These are phyloP conservation scores for Penicillium thymicola DNA, from an alignment of 2,329 filamentous ascomycete genomes.

Conservation along the genomic window DNA sequence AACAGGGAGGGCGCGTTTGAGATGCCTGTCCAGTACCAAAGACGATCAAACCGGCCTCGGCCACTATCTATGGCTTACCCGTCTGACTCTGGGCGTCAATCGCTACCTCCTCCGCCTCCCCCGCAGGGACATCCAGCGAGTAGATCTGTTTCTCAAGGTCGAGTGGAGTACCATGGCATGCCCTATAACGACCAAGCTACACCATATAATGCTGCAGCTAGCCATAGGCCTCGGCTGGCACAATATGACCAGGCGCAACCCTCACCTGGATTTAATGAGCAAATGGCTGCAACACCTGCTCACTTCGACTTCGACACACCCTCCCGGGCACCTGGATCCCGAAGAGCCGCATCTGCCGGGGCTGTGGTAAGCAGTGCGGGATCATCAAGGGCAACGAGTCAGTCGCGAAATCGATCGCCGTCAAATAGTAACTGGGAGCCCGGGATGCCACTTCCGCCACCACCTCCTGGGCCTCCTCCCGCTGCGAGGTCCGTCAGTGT, in stretches of 20 bases:
- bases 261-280: constrained; percentile 16
- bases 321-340: constrained; percentile 39
- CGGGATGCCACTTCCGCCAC: constrained; percentile 48
- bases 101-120: constrained; percentile 38
- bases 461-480: constrained; percentile 47
- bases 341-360: constrained; percentile 46
- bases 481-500: constrained; percentile 40
- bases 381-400: constrained; percentile 33
- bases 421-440: constrained; percentile 40
- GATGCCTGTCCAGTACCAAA: constrained; percentile 23
- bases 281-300: constrained; percentile 12
- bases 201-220: constrained; percentile 10
- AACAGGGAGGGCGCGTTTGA: constrained; percentile 19
- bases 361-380: constrained; percentile 37
- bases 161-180: constrained; percentile 25
- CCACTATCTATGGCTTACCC: constrained; percentile 33
- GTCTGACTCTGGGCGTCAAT: constrained; percentile 27
- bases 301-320: constrained; percentile 25
- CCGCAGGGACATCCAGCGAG: constrained; percentile 29
- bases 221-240: constrained; percentile 19
- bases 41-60: constrained; percentile 29
- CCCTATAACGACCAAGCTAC: constrained; percentile 4
- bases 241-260: constrained; percentile 20
- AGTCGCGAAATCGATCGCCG: constrained; percentile 34
- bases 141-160: constrained; percentile 35